Conservation (phyloP, 306 rosid genomes). For the Coriaria nepalensis region DNA sequence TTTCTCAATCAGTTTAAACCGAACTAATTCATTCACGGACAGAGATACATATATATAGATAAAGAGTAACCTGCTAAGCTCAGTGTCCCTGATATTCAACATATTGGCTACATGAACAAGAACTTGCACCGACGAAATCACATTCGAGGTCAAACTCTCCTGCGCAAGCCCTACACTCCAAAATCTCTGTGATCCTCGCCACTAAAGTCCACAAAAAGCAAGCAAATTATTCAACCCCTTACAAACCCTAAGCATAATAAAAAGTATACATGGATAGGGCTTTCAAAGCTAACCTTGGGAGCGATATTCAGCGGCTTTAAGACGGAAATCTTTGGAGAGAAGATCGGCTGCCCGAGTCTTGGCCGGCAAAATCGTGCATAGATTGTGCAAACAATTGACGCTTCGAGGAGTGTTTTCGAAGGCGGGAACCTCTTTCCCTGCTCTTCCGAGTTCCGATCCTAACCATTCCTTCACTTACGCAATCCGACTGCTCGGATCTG, state of each 20-base stretch:
- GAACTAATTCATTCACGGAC: too few relatives aligned
- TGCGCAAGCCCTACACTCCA: slow-evolving; percentile 87
- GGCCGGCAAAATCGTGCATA: slow-evolving; percentile 54
- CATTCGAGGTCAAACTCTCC: slow-evolving; percentile 73
- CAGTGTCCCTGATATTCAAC: slow-evolving; percentile 91
- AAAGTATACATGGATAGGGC: neutral
- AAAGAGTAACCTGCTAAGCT: slow-evolving; percentile 94
- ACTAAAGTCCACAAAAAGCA: slow-evolving; percentile 37
- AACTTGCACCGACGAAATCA: slow-evolving; percentile 67
- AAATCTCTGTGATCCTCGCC: slow-evolving; percentile 76
- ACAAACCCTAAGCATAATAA: too few relatives aligned
- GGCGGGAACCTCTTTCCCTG: slow-evolving; percentile 66
- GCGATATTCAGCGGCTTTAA: slow-evolving; percentile 77
- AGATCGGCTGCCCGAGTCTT: slow-evolving; percentile 79
- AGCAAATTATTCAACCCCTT: neutral
- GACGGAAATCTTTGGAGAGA: slow-evolving; percentile 72
- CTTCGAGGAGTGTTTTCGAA: slow-evolving; percentile 80
- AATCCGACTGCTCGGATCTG: slow-evolving; percentile 21
- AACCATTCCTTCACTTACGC: slow-evolving; percentile 67
- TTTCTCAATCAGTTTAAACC: too few relatives aligned
- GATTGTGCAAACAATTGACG: slow-evolving; percentile 56
- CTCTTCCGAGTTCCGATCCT: slow-evolving; percentile 51
- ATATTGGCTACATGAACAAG: slow-evolving; percentile 77
- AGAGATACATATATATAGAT: too few relatives aligned
- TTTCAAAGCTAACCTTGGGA: slow-evolving; percentile 46